Evolutionary conservation across 805 yeast genomes (phyloP).

Genomic region (Candida jianshihensis): DNA sequence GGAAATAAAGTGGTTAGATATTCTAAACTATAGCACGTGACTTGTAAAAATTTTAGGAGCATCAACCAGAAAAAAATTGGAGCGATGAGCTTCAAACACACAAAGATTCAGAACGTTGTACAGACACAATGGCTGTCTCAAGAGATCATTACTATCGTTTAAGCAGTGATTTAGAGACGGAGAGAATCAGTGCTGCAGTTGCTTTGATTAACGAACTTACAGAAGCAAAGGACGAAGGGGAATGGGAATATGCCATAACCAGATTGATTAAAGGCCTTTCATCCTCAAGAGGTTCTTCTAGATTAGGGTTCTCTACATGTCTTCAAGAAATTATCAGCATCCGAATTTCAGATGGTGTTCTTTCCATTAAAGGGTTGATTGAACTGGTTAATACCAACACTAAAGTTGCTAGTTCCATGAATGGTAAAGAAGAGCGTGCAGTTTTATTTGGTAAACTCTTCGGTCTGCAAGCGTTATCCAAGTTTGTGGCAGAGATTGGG

Average conservation of each 20-base stretch:
- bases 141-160: slow-evolving; percentile 72
- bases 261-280: slow-evolving; percentile 77
- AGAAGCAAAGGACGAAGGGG: slow-evolving; percentile 35
- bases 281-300: slow-evolving; percentile 75
- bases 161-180: slow-evolving; percentile 69
- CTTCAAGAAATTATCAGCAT: slow-evolving; percentile 56
- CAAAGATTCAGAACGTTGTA: no score
- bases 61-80: not conserved
- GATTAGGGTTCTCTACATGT: slow-evolving; percentile 86
- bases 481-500: slow-evolving; percentile 21
- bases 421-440: slow-evolving; percentile 81
- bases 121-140: slow-evolving; percentile 39
- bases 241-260: slow-evolving; percentile 77
- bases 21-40: no score
- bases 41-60: no score
- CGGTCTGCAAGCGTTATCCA: slow-evolving; percentile 71
- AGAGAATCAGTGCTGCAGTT: slow-evolving; percentile 68
- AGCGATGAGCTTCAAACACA: slow-evolving; percentile 1
- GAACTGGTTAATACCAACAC: slow-evolving; percentile 29
- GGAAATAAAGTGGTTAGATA: no score
- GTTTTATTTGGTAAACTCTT: slow-evolving; percentile 76
- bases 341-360: slow-evolving; percentile 23
- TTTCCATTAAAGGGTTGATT: slow-evolving; percentile 34
- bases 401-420: slow-evolving; percentile 35
- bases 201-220: slow-evolving; percentile 54